Conservation (phyloP, 306 rosid genomes). For the Oemleria cerasiformis region DNA sequence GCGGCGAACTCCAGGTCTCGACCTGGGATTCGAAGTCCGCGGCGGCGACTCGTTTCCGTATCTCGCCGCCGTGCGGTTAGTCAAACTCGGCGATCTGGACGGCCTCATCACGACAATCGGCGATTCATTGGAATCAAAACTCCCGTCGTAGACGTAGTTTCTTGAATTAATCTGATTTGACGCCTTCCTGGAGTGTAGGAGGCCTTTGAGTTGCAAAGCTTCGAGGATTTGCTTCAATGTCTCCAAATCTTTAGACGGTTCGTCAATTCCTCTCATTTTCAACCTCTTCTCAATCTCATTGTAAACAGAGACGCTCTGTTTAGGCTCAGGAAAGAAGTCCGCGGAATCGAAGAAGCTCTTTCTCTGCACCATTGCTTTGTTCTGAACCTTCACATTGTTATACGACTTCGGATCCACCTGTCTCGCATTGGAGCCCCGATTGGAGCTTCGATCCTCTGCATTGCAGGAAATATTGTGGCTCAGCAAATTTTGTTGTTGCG, state of each 20-base stretch:
- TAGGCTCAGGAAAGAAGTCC: slow-evolving; percentile 80
- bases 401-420: slow-evolving; percentile 36
- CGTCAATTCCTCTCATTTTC: slow-evolving; percentile 74
- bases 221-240: slow-evolving; percentile 75
- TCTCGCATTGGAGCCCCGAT: slow-evolving; percentile 29
- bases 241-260: slow-evolving; percentile 66
- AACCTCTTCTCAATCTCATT: slow-evolving; percentile 68
- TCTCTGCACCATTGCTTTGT: slow-evolving; percentile 55
- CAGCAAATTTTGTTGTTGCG: slow-evolving; percentile 27
- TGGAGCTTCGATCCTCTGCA: slow-evolving; percentile 35
- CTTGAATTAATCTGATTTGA: slow-evolving; percentile 27
- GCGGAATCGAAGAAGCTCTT: slow-evolving; percentile 81
- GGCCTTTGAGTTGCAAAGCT: slow-evolving; percentile 88
- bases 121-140: slow-evolving; percentile 34
- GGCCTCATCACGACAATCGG: slow-evolving; percentile 75
- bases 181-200: slow-evolving; percentile 60
- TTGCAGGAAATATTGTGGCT: slow-evolving; percentile 20
- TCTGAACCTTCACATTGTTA: slow-evolving; percentile 27
- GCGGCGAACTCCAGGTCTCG: slow-evolving; percentile 43
- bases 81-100: slow-evolving; percentile 31
- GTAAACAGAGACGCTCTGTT: slow-evolving; percentile 49
- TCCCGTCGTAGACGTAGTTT: slow-evolving; percentile 39
- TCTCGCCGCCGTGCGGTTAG: slow-evolving; percentile 33
- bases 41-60: slow-evolving; percentile 57
- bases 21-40: slow-evolving; percentile 38